Conservation (phyloP, 495 filamentous ascomycete species). For the Trichoderma reesei region DNA sequence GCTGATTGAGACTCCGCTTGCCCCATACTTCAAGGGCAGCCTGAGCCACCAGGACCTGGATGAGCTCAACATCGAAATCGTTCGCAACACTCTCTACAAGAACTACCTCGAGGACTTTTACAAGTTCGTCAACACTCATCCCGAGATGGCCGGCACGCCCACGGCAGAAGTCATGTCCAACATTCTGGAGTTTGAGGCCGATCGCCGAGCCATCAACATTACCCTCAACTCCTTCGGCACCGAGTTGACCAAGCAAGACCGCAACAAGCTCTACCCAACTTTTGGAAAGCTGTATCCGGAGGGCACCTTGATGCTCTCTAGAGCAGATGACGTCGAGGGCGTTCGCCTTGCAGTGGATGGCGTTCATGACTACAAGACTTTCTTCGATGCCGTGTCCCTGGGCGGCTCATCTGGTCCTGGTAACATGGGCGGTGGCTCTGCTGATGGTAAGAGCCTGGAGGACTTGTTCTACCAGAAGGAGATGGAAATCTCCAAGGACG, state of each 20-base stretch:
- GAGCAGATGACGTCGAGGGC: slow-evolving; percentile 89
- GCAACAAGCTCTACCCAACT: slow-evolving; percentile 90
- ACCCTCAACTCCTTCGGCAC: slow-evolving; percentile 98
- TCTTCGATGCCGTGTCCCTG: slow-evolving; percentile 87
- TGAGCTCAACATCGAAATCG: slow-evolving; percentile 98
- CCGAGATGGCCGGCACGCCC: slow-evolving; percentile 77
- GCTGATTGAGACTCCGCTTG: slow-evolving; percentile 89
- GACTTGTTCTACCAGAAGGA: slow-evolving; percentile 99
- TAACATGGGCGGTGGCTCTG: slow-evolving; percentile 67
- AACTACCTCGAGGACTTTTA: slow-evolving; percentile 98
- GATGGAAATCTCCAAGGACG: slow-evolving; percentile 92
- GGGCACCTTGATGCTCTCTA: slow-evolving; percentile 88
- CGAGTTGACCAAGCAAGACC: slow-evolving; percentile 85
- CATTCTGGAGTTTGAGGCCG: slow-evolving; percentile 92
- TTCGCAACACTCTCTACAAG: slow-evolving; percentile 98
- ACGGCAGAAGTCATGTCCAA: slow-evolving; percentile 91
- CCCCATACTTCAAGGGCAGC: slow-evolving; percentile 92
- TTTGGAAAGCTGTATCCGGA: slow-evolving; percentile 90
- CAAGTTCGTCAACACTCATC: slow-evolving; percentile 75
- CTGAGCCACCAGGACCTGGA: slow-evolving; percentile 93
- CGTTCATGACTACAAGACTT: slow-evolving; percentile 80
- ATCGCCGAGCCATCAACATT: slow-evolving; percentile 96
- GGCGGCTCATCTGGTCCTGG: slow-evolving; percentile 61
- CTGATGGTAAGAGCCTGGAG: slow-evolving; percentile 83
- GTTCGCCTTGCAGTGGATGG: slow-evolving; percentile 88